Conservation (phyloP, 2,329 filamentous ascomycete genomes). For the Colletotrichum ledebouriae region DNA sequence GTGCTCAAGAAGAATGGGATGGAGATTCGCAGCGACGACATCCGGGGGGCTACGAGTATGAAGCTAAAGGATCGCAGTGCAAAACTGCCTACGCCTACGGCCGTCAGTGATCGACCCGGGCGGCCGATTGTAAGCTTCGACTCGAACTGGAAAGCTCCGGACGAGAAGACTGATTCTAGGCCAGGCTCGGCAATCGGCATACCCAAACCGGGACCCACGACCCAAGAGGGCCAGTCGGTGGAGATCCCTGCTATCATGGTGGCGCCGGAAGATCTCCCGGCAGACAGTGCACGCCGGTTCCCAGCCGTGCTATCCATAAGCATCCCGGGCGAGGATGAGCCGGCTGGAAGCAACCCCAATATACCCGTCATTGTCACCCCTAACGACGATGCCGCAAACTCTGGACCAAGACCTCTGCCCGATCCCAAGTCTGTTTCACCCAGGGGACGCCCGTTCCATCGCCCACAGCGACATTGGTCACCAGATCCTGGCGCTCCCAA, state of each 20-base stretch:
- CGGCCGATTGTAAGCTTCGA: conserved; percentile 98
- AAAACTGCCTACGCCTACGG: conserved; percentile 88
- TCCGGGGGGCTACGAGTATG: conserved; percentile 91
- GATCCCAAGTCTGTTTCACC: conserved; percentile 53
- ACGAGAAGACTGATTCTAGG: conserved; percentile 77
- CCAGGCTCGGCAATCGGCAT: conserved; percentile 47
- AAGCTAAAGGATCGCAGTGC: conserved; percentile 86
- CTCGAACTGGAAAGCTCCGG: conserved; percentile 81
- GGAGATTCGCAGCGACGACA: conserved; percentile 88
- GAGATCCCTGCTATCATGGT: conserved; percentile 68
- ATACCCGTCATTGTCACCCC: conserved; percentile 61
- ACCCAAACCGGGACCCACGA: conserved; percentile 47
- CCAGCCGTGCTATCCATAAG: conserved; percentile 59
- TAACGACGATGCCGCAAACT: conserved; percentile 49
- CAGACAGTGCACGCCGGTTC: conserved; percentile 47
- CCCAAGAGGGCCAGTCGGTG: conserved; percentile 60
- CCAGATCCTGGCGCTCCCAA: conserved; percentile 58
- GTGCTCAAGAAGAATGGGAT: conserved; percentile 79
- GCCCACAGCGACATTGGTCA: conserved; percentile 70
- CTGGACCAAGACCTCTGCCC: conserved; percentile 60
- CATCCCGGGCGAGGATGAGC: conserved; percentile 52
- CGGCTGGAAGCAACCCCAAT: not conserved
- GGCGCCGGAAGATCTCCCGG: conserved; percentile 60
- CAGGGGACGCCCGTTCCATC: conserved; percentile 53
- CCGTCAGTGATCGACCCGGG: conserved; percentile 90